Evolutionary conservation across 2,329 filamentous ascomycete genomes (phyloP), one percentile per base, ranked within the genome.

Genomic region (Graphiopsis chlorocephala): DNA sequence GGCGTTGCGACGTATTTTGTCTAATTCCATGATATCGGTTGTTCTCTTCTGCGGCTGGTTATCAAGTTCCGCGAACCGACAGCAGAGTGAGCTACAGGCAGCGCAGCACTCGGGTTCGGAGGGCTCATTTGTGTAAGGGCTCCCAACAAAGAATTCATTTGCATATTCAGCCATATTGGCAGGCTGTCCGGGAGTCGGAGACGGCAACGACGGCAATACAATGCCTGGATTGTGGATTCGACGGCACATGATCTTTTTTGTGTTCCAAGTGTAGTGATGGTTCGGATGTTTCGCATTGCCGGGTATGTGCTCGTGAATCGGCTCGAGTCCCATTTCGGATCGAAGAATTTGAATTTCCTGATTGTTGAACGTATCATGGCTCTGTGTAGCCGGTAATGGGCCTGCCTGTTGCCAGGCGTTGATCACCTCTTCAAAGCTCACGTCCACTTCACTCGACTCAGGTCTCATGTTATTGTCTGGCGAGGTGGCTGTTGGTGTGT

Each of bases 221-320:
- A 48, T 15, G 31, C 38, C 63, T 29, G 31, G 63, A n/a, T 65
- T 60, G 57, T 65, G 63, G 5, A 61, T 61, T 26, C 56, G 56
- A 48, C 58, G 58, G 50, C 68, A 70, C 62, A 65, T 63, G n/a
- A 68, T 62, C 59, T 70, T 70, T 26, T 65, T 61, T 7, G 67
- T 67, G 42, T 66, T 29, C 67, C 67, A 70, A 20, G 33, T 26
- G 58, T 66, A 68, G 52, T 48, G 48, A 33, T 70, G 68, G 14
- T 56, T 60, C 8, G 68, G 68, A 45, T 70, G 68, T 23, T 62
- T 55, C 25, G 35, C 62, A 25, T 66, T 31, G 12, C 50, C n/a
- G 10, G 62, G 23, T n/a, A 61, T 31, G 17, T 58, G 67, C 20
- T 63, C 23, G 15, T 38, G 56, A 25, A 70, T 20, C 4, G 63